Conservation (phyloP, 352 stramenopile species). For the Phytophthora ohioensis region DNA sequence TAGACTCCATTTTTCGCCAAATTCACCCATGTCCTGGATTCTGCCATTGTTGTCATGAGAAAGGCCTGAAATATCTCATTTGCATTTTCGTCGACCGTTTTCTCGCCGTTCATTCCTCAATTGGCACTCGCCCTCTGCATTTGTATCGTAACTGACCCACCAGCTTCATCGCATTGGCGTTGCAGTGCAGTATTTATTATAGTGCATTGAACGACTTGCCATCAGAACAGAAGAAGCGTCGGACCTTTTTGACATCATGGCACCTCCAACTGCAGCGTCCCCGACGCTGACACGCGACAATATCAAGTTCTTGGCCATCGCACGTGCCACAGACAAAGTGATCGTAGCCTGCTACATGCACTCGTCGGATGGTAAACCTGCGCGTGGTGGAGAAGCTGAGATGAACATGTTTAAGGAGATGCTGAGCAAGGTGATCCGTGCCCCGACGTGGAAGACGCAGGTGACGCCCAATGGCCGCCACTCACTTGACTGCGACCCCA, state of each 20-base stretch:
- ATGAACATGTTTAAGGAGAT: conserved; percentile 80
- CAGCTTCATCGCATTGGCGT: conserved; percentile 13
- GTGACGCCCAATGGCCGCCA: conserved; percentile 87
- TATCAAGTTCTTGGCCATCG: conserved; percentile 86
- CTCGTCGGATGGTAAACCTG: conserved; percentile 52
- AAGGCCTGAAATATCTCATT: conserved; percentile 37
- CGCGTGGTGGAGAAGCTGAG: conserved; percentile 55
- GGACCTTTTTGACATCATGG: conserved; percentile 18
- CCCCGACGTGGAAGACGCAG: conserved; percentile 87
- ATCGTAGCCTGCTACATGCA: conserved; percentile 85
- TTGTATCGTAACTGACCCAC: conserved; percentile 16
- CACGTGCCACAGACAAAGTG: conserved; percentile 81
- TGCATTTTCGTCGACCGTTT: conserved; percentile 12
- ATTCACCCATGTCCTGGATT: conserved; percentile 27
- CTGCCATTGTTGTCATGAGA: conserved; percentile 28
- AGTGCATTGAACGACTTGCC: conserved; percentile 30
- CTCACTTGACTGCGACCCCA: conserved; percentile 87
- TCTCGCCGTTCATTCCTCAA: conserved; percentile 24
- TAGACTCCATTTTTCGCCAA: conserved; percentile 3
- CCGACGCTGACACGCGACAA: conserved; percentile 78
- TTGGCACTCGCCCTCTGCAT: conserved; percentile 15
- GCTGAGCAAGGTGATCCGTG: conserved; percentile 83
- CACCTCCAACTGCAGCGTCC: conserved; percentile 29
- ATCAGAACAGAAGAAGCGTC: conserved; percentile 12
- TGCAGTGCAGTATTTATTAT: conserved; percentile 6